Percentiles rank a stretch among this genome's conserved stretches.
Conservation (phyloP, 2,329 filamentous ascomycete species). For the Talaromyces atroroseus region DNA sequence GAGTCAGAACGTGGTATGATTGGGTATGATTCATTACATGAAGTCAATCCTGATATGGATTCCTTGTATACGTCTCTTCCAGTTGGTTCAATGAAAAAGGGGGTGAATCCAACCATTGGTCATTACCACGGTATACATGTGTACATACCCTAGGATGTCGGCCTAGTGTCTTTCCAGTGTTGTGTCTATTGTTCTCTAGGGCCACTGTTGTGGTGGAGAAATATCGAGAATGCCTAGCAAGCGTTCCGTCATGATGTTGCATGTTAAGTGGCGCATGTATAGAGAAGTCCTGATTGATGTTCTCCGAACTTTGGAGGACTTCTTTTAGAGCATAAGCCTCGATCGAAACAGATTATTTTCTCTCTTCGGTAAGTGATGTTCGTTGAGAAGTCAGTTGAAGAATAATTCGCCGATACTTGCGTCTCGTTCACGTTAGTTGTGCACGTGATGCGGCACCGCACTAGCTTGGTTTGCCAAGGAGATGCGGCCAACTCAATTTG, state of each 20-base stretch:
- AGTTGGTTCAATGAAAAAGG: neutral
- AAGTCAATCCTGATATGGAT: neutral
- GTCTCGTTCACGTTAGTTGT: neutral
- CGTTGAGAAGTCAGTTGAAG: neutral
- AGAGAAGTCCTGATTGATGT: neutral
- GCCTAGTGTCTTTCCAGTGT: constrained; percentile 4
- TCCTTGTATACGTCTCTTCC: neutral
- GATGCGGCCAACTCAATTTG: neutral
- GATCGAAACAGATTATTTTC: too few relatives aligned
- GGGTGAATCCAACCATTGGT: neutral
- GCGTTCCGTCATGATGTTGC: neutral
- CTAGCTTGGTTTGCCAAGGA: constrained; percentile 1
- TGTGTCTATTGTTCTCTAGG: neutral
- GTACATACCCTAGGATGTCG: constrained; percentile 7
- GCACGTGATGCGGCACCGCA: constrained; percentile 4
- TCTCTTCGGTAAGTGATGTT: too few relatives aligned
- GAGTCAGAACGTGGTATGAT: neutral
- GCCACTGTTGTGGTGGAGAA: neutral
- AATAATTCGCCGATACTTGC: neutral
- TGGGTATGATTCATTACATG: neutral
- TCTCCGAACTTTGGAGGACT: neutral
- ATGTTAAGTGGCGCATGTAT: neutral
- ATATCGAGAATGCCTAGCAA: neutral
- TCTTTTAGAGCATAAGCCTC: neutral
- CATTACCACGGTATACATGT: neutral